Base-by-base conservation (phyloP, 23 red algal genomes). In the Chondrus crispus region DNA sequence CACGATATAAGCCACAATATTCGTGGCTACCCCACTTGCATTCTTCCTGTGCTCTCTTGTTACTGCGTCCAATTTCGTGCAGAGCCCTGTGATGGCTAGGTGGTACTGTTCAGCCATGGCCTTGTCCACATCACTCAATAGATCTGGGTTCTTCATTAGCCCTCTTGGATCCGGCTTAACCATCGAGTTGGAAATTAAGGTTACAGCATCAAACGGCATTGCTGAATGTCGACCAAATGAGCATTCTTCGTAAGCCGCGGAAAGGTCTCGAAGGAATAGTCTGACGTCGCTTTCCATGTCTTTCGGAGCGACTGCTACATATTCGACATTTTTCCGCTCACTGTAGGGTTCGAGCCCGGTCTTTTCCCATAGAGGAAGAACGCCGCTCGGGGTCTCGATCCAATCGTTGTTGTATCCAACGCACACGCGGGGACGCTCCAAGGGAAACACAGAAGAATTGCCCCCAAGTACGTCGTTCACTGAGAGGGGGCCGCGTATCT, bases 1-100 rank as follows among this genome's bases (percentile, higher is more conserved):
- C 28, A 92, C 75, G 46, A 92, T 77, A 22, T 92, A 92, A 6
- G 63, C 79, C 16, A 92, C 89, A 92, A 92, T 74, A 50, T 92
- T 92, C 32, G 72, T 90, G 19, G 89, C 66, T 20, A 62, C 54
- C 11, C 50, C 62, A 39, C 48, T 75, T 5, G 44, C 24, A 35
- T 84, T 92, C 89, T 84, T 92, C 29, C 89, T 71, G 66, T 63
- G 45, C 6, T 92, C 89, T 20, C 69, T 55, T 48, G 89, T 75
- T 53, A 92, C 20, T 19, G 79, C 58, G 26, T 75, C 64, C 35
- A 92, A 50, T 30, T 92, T 92, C 8, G 89, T 82, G 58, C 63
- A 60, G 19, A 92, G 66, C 8, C 68, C 76, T 16, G 72, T 84
- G 22, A 84, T 68, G 8, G 75, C 44, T 62, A 92, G 41, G n/a